A percentile compares a stretch with the other conserved stretches of the same genome.
Conservation (phyloP, 371 early-diverging fungal genomes). For the Funneliformis caledonium region DNA sequence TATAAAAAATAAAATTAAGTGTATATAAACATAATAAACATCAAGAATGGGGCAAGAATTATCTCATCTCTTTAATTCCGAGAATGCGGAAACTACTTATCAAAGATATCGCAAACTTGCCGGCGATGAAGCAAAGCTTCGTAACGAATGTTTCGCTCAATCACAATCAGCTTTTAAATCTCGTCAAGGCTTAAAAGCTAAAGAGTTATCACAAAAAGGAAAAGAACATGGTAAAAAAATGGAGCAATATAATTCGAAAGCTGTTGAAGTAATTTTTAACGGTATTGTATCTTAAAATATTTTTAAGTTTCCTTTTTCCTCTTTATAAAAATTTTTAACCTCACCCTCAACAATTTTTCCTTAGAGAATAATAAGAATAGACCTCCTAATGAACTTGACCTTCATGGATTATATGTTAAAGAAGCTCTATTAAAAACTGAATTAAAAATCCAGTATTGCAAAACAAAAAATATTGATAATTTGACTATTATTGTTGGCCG, state of each 20-base stretch:
- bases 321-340: background rate
- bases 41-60: conserved; percentile 4
- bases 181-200: conserved; percentile 48
- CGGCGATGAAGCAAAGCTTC: conserved; percentile 52
- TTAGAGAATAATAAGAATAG: conserved; percentile 56
- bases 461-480: conserved; percentile 49
- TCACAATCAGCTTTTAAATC: conserved; percentile 54
- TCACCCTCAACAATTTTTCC: background rate
- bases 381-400: conserved; percentile 59
- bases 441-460: conserved; percentile 55
- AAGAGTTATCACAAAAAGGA: conserved; percentile 59
- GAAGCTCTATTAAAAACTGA: conserved; percentile 62
- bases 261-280: conserved; percentile 56
- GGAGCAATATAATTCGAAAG: conserved; percentile 59
- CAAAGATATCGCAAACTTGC: conserved; percentile 49
- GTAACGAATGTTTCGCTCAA: conserved; percentile 51
- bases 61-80: conserved; percentile 17
- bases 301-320: background rate
- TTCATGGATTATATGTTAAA: conserved; percentile 64
- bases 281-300: conserved; percentile 44
- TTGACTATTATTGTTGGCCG: conserved; percentile 66
- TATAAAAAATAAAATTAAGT: too few relatives aligned
- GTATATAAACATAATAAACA: too few relatives aligned
- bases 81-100: conserved; percentile 51
- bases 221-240: conserved; percentile 58